Percentiles rank a stretch among this genome's conserved stretches.
Conservation (phyloP, 164 flowering plant species). For the Tinospora cordifolia region DNA sequence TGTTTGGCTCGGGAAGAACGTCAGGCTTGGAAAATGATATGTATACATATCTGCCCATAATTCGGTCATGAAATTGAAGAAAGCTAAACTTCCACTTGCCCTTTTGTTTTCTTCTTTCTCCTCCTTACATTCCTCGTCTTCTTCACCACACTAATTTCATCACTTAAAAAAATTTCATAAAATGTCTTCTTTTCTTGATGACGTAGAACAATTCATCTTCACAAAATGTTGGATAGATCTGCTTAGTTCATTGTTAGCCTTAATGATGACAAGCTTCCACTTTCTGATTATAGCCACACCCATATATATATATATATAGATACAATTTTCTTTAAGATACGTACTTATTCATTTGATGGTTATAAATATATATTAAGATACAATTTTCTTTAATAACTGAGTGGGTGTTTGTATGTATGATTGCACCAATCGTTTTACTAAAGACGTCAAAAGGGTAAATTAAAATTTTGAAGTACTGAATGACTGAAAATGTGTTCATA, state of each 20-base stretch:
- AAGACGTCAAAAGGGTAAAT: too few relatives aligned
- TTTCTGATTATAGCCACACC: too few relatives aligned
- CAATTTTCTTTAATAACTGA: too few relatives aligned
- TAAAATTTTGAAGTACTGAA: not conserved
- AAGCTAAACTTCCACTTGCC: not conserved
- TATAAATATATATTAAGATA: too few relatives aligned
- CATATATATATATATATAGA: not conserved
- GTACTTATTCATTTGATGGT: too few relatives aligned
- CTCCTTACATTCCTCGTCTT: not conserved
- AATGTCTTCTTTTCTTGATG: constrained; percentile 6
- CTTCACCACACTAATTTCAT: not conserved
- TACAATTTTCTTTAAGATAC: too few relatives aligned
- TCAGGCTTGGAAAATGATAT: constrained; percentile 3
- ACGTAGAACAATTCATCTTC: constrained; percentile 3
- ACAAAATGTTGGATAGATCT: not conserved
- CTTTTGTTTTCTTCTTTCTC: not conserved
- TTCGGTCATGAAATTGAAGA: too few relatives aligned
- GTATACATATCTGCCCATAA: too few relatives aligned
- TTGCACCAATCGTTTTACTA: too few relatives aligned
- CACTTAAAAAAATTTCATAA: not conserved
- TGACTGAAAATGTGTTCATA: not conserved
- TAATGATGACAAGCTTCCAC: not conserved
- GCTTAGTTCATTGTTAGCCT: not conserved
- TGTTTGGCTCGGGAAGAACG: not conserved
- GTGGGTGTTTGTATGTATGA: too few relatives aligned